phyloP scores from a whole-genome alignment of 345 rosid species.

The Citrus cavaleriei region DNA sequence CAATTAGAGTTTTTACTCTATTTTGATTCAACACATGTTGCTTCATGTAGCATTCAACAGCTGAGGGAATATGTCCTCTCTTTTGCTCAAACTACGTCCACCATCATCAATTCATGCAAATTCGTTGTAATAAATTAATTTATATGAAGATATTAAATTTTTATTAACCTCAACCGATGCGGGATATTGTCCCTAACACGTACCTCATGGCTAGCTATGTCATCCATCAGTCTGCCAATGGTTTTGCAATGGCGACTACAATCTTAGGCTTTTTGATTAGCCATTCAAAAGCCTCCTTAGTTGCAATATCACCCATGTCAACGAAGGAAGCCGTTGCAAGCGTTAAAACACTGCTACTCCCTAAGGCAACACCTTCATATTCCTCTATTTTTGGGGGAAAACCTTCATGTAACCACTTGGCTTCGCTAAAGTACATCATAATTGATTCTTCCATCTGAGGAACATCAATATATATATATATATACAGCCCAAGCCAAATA shows the following conservation, averaged over 20 bases:
- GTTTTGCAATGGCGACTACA: not conserved
- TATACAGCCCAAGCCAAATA: no score
- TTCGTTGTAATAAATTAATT: no score
- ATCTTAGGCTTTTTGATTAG: not conserved
- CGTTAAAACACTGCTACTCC: not conserved
- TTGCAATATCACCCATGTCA: not conserved
- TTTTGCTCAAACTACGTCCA: not conserved
- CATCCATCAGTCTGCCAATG: not conserved
- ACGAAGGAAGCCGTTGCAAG: not conserved
- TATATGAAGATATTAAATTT: no score
- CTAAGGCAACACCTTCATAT: not conserved
- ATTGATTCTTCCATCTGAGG: not conserved
- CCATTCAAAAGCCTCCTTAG: not conserved
- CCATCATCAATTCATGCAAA: not conserved
- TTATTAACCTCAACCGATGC: no score
- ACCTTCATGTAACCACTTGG: not conserved
- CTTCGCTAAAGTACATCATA: not conserved
- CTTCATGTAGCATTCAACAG: not conserved
- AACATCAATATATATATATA: not conserved
- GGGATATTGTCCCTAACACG: no score
- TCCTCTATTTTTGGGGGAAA: not conserved
- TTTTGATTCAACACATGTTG: no score
- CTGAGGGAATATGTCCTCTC: no score
- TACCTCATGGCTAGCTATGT: constrained; percentile 5
- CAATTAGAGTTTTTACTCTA: no score